These are phyloP conservation scores for Dendrostoma leiphaemia DNA, from an alignment of 2,329 filamentous ascomycete genomes.

Conservation along the genomic window DNA sequence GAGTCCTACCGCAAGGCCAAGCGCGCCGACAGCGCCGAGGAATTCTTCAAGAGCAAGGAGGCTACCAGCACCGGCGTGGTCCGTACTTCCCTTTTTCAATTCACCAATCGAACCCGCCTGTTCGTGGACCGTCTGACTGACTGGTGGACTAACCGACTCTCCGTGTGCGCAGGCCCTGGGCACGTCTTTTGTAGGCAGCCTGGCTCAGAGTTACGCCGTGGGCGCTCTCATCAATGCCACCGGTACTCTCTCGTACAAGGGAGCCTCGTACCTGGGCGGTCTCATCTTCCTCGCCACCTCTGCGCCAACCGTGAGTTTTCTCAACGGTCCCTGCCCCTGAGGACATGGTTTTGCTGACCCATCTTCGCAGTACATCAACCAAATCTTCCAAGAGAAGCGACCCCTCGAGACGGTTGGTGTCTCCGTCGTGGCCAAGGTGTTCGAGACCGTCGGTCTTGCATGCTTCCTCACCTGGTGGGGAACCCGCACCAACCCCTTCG, in stretches of 20 bases:
- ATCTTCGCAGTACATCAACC: constrained; percentile 69
- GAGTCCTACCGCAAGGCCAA: constrained; percentile 93
- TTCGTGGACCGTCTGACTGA: no score
- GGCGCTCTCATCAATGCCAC: constrained; percentile 92
- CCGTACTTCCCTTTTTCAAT: constrained; percentile 56
- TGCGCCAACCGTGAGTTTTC: constrained; percentile 74
- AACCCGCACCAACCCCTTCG: constrained; percentile 89
- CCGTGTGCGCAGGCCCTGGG: constrained; percentile 11
- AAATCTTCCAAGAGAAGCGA: constrained; percentile 88
- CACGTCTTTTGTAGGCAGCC: constrained; percentile 83
- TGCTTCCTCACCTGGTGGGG: constrained; percentile 97
- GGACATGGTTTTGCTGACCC: no score
- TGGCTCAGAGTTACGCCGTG: constrained; percentile 85
- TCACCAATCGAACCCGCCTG: no score
- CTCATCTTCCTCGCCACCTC: constrained; percentile 91
- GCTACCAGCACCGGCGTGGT: constrained; percentile 81
- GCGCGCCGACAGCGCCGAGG: constrained; percentile 89
- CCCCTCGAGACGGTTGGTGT: constrained; percentile 88
- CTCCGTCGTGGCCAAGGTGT: constrained; percentile 76
- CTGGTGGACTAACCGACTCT: not conserved
- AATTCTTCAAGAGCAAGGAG: constrained; percentile 93
- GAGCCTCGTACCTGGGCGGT: constrained; percentile 86
- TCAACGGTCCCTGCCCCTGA: no score
- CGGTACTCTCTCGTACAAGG: constrained; percentile 94
- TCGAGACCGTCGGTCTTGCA: constrained; percentile 91